Percentiles rank a stretch among this genome's conserved stretches.
Conservation (phyloP, 768 basidiomycete species). For the Lactifluus pinguis region DNA sequence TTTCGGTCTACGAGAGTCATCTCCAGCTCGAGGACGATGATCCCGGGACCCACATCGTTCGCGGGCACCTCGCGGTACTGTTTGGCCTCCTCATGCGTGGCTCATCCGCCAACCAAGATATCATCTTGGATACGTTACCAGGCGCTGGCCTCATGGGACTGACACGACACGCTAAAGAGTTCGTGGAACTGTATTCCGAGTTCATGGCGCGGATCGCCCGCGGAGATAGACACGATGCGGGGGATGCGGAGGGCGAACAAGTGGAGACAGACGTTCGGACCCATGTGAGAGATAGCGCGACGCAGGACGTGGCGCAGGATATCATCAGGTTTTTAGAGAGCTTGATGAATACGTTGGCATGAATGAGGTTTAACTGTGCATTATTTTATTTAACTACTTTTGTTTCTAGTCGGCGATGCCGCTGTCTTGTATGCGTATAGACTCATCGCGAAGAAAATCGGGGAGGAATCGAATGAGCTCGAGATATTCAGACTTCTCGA, state of each 20-base stretch:
- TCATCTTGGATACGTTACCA: conserved; percentile 30
- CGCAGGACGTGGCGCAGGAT: conserved; percentile 27
- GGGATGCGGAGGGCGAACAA: conserved; percentile 10
- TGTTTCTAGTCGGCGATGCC: not conserved
- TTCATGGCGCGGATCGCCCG: conserved; percentile 24
- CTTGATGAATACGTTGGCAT: conserved; percentile 22
- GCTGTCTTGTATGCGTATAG: not conserved
- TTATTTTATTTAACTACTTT: conserved; percentile 7
- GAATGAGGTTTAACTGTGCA: not conserved
- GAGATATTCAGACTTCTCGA: too few relatives aligned
- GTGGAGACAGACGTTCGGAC: conserved; percentile 3
- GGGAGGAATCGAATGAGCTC: too few relatives aligned
- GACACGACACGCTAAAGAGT: conserved; percentile 32
- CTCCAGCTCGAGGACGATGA: conserved; percentile 24
- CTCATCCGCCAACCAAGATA: conserved; percentile 25
- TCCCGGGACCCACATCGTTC: conserved; percentile 39
- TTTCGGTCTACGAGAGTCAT: conserved; percentile 39
- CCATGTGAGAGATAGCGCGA: conserved; percentile 15
- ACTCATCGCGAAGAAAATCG: too few relatives aligned
- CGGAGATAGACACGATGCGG: conserved; percentile 12
- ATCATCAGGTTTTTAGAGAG: conserved; percentile 48
- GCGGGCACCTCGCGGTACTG: conserved; percentile 67
- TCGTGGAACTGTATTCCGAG: conserved; percentile 34
- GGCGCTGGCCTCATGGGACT: conserved; percentile 29
- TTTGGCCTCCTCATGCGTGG: conserved; percentile 44